A percentile compares a stretch with the other conserved stretches of the same genome.
phyloP scores from a whole-genome alignment of 2,329 filamentous ascomycete species.

The Venturiaceae sp. region DNA sequence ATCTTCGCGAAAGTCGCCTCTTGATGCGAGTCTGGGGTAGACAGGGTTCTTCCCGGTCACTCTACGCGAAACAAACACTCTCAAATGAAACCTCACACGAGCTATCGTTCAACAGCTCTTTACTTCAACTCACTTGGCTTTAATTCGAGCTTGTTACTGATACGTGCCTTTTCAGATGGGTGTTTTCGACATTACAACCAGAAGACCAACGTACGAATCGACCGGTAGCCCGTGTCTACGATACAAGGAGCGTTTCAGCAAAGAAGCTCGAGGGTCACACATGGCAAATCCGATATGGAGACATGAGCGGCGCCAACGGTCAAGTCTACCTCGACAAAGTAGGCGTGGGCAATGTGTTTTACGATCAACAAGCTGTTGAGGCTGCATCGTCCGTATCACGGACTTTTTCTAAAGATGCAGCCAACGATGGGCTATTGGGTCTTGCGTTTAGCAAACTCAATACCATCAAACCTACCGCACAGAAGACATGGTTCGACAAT shows the following conservation, averaged over 20 bases:
- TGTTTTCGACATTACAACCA: conserved; percentile 46
- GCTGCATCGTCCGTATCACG: conserved; percentile 50
- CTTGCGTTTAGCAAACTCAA: conserved; percentile 52
- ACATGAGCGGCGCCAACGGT: conserved; percentile 53
- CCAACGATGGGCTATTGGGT: conserved; percentile 52
- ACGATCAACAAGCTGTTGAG: conserved; percentile 54
- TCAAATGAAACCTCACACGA: background rate
- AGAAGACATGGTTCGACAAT: conserved; percentile 52
- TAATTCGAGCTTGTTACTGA: background rate
- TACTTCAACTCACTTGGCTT: too few relatives aligned
- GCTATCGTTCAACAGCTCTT: too few relatives aligned
- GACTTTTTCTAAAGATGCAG: conserved; percentile 38
- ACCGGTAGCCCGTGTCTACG: conserved; percentile 44
- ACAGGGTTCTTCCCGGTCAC: background rate
- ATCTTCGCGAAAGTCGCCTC: background rate
- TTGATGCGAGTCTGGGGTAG: background rate
- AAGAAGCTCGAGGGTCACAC: conserved; percentile 34
- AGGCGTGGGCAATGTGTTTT: conserved; percentile 48
- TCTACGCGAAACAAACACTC: background rate
- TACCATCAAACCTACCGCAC: conserved; percentile 39
- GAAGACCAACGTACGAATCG: conserved; percentile 5
- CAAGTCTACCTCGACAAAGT: conserved; percentile 59
- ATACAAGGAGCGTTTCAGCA: conserved; percentile 33
- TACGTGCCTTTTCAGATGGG: conserved; percentile 42
- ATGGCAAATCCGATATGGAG: conserved; percentile 57